Base-by-base conservation (phyloP, 768 basidiomycete species). In the Termitomyces sp. region DNA sequence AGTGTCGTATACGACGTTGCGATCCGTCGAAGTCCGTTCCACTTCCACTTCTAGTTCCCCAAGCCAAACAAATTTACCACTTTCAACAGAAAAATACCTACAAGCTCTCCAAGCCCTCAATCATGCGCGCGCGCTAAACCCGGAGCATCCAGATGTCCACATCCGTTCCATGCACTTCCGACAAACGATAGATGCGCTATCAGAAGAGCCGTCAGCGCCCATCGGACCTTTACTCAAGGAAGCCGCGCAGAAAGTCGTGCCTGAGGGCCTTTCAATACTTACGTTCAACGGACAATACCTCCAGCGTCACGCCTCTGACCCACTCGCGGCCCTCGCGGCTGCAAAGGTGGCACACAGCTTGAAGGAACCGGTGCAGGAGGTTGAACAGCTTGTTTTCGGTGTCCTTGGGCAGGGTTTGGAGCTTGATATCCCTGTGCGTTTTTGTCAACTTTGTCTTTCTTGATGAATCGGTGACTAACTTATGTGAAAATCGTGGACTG, bases 1-100 rank as follows among this genome's bases (percentile, higher is more conserved):
- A 68, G 85, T 46, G 76, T 79, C 1, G 74, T 77, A 5, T 96
- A 89, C 64, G 94, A 97, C 64, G 88, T 98, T 18, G 84, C 88
- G 27, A 77, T 90, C 45, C 81, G 91, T 56, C 80, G 89, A 64
- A 84, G 94, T 95, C 64, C 66, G 85, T 75, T 42, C 23, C n/a
- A 5, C 16, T 22, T 42, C 41, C 38, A 41, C 27, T 22, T 2
- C 31, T 43, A 23, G 33, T 43, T 12, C 31, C 40, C n/a, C 5
- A 33, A 56, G 35, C 31, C 43, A 51, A 35, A 31, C 31, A 22
- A 50, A 23, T 35, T 20, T 18, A 22, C 46, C 44, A 60, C 3
- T 58, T 46, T 42, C 16, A n/a, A 22, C 58, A 94, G 94, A 84
- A 65, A 91, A 92, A 68, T 83, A 85, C 56, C 71, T 95, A 33